Evolutionary conservation across 2,329 filamentous ascomycete genomes (phyloP).

Genomic region (Neonectria sp.): DNA sequence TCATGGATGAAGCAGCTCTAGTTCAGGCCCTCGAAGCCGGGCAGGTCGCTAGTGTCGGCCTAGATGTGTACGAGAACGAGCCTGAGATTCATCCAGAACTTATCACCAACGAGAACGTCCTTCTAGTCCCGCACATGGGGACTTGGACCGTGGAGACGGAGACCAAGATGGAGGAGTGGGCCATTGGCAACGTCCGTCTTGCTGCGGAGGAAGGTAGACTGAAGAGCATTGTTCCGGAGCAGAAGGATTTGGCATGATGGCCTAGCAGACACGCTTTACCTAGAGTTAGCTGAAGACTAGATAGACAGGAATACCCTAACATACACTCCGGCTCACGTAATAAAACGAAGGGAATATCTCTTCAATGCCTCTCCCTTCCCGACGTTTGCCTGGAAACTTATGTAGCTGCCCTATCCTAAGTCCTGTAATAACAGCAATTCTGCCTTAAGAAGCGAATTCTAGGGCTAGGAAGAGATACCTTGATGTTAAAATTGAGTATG

Average conservation of each 20-base stretch:
- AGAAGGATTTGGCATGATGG: slow-evolving; percentile 57
- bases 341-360: not conserved
- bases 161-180: slow-evolving; percentile 81
- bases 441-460: too few relatives aligned
- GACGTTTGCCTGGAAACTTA: not conserved
- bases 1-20: slow-evolving; percentile 86
- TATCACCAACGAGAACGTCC: slow-evolving; percentile 77
- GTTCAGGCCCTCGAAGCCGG: slow-evolving; percentile 80
- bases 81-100: slow-evolving; percentile 82
- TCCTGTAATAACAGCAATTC: not conserved
- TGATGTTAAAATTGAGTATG: too few relatives aligned
- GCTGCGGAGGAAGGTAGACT: slow-evolving; percentile 75
- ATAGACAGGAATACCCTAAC: not conserved
- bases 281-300: slow-evolving; percentile 1
- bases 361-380: not conserved
- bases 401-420: not conserved
- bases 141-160: slow-evolving; percentile 81
- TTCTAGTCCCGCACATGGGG: slow-evolving; percentile 89
- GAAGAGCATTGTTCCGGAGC: slow-evolving; percentile 81
- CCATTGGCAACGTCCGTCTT: slow-evolving; percentile 77
- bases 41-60: slow-evolving; percentile 78
- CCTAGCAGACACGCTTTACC: not conserved
- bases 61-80: slow-evolving; percentile 89
- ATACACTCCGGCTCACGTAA: not conserved
- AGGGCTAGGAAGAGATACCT: too few relatives aligned